Percentiles rank a stretch among this genome's conserved stretches.
These are phyloP conservation scores for Sarocladium brachiariae DNA, from an alignment of 2,329 filamentous ascomycete genomes.

Conservation along the genomic window DNA sequence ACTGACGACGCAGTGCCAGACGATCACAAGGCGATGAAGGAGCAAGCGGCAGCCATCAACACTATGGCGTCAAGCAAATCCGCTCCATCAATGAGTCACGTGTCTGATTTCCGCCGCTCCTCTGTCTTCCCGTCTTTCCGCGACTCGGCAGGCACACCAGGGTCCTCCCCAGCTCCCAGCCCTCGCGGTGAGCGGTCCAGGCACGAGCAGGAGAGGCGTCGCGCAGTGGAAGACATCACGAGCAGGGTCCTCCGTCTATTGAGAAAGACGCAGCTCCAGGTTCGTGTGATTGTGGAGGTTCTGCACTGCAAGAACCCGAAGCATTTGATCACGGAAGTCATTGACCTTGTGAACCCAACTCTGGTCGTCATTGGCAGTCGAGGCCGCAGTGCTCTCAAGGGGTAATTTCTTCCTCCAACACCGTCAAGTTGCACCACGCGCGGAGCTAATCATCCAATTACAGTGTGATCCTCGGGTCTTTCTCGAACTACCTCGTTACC, in stretches of 20 bases:
- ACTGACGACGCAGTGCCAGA: constrained; percentile 55
- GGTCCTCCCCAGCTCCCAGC: constrained; percentile 41
- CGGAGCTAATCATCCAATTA: constrained; percentile 10
- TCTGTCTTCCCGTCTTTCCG: constrained; percentile 21
- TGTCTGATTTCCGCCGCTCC: constrained; percentile 26
- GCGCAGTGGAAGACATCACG: constrained; percentile 77
- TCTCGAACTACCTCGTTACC: constrained; percentile 94
- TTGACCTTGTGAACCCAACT: constrained; percentile 86
- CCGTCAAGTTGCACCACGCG: too few species aligned
- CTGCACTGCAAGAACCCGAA: constrained; percentile 98
- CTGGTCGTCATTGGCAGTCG: constrained; percentile 89
- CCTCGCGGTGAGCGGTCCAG: constrained; percentile 46
- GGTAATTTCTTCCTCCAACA: constrained; percentile 47
- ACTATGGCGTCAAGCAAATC: constrained; percentile 44
- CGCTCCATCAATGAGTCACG: constrained; percentile 15
- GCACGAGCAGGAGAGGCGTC: constrained; percentile 70
- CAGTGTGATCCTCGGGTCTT: constrained; percentile 89
- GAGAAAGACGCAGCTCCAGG: constrained; percentile 85
- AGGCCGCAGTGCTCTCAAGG: constrained; percentile 86
- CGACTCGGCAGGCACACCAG: constrained; percentile 25
- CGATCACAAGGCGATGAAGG: constrained; percentile 66
- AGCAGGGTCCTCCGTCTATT: constrained; percentile 78
- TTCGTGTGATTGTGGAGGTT: constrained; percentile 89
- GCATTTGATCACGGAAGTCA: constrained; percentile 94
- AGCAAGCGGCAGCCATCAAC: constrained; percentile 66